Evolutionary conservation across 2,329 filamentous ascomycete genomes (phyloP), one percentile per base, ranked within the genome.

Genomic region (Paecilomyces variotii): DNA sequence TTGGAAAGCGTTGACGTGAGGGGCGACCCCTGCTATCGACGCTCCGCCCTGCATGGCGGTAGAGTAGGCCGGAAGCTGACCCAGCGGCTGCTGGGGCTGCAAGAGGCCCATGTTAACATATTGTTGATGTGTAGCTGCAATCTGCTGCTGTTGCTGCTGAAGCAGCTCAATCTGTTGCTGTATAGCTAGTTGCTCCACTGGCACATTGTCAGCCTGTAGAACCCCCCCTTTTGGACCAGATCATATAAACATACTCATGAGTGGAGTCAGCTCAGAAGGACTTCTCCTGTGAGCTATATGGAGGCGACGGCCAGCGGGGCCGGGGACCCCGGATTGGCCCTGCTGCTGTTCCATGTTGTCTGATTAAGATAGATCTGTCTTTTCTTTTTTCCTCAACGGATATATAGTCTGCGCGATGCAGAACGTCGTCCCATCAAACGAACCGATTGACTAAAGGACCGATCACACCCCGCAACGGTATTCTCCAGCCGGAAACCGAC

Each of bases 91-190:
- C 69, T 89, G 88, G 56, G 90, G 88, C 66, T 89, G 88, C 69
- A 97, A 87, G 84, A 97, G 91, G 74, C 91, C 91, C 89, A 97
- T 92, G 76, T 94, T 96, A 70, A 96, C 88, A 80, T 96, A 97
- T 78, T 97, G 93, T 78, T 97, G 92, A 72, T 97, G 91, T 64
- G 91, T 94, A 68, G 91, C 91, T 78, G 95, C 90, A 72, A 97
- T 95, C 74, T 97, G 92, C 76, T 97, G 92, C 75, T 97, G 94
- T 76, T 97, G 94, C 75, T 96, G 91, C 80, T 97, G 93, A 71
- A 97, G 83, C 72, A 95, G 84, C 78, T 97, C 93, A 72, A 97
- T 97, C 79, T 97, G 93, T 80, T 97, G 93, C 79, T 96, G 92
- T 74, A 97, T 92, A 72, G 91, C 91, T 73, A 96, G 85, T 84